Evolutionary conservation across 352 stramenopile species (phyloP), one percentile per base, ranked within the genome.

Genomic region (Phytophthora pisi): DNA sequence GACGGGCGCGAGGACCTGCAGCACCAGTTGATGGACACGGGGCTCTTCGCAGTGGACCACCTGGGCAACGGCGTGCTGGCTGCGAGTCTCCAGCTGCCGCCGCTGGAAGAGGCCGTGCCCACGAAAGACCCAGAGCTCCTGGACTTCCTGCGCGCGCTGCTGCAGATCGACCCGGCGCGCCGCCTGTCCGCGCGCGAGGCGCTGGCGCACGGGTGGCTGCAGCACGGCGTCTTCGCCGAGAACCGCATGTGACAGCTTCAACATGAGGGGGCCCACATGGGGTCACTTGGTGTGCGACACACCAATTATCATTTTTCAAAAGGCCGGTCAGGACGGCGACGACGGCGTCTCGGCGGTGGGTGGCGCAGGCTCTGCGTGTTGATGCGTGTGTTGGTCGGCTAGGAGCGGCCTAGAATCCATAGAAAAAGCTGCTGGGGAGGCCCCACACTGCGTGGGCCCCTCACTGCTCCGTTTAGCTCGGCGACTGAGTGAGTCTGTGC

Each of bases 171-270:
- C 57, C 88, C 88, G 15, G 54, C 56, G 24, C 51, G 54, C 43
- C 84, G 88, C 5, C 50, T 84, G 31, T 84, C 81, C n/a, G 88
- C 85, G 0, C 47, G 64, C 10, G 66, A 88, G 52, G 85, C 88
- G 49, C 66, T 93, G 50, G 47, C 68, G 28, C 88, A 93, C 38
- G 74, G 82, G 15, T 95, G 84, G 82, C 75, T 95, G 40, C 71
- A 85, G 60, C 69, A 68, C 61, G 78, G 81, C 55, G 77, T 90
- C 31, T 91, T 89, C 74, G 87, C 81, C 18, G 64, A 74, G 40
- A 81, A 78, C 64, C 71, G 75, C 53, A 82, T 82, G 56, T 84
- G 78, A 58, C 28, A 5, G 7, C 30, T 8, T 36, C 30, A 28
- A n/a, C n/a, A n/a, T n/a, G n/a, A n/a, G n/a, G n/a, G n/a, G n/a